phyloP scores from a whole-genome alignment of 495 filamentous ascomycete species.

The Trichoderma virens region DNA sequence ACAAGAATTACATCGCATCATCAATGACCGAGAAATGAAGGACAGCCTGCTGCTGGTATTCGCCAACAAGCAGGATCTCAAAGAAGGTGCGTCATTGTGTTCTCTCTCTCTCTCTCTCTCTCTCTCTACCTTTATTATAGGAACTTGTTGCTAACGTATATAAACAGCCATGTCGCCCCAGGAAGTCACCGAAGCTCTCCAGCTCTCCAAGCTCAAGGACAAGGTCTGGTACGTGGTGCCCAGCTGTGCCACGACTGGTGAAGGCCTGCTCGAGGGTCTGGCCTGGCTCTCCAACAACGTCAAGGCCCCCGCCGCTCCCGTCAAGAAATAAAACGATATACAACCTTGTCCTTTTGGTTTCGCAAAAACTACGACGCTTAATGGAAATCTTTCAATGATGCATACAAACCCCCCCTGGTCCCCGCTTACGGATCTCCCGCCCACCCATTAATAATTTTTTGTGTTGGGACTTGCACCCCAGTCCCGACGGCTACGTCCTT shows the following conservation, averaged over 20 bases:
- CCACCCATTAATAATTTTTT: neutral
- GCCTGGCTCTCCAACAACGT: constrained; percentile 92
- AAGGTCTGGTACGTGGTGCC: constrained; percentile 96
- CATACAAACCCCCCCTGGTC: neutral
- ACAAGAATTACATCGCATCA: constrained; percentile 87
- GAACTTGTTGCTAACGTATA: neutral
- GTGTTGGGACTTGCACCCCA: neutral
- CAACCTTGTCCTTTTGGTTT: neutral
- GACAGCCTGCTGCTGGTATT: constrained; percentile 90
- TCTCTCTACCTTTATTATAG: no score
- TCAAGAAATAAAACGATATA: constrained; percentile 35
- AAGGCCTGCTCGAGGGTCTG: constrained; percentile 89
- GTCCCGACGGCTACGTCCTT: neutral
- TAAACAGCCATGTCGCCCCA: constrained; percentile 70
- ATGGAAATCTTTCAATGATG: constrained; percentile 4
- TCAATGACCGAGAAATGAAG: constrained; percentile 97
- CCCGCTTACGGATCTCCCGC: neutral
- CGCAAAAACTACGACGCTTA: constrained; percentile 7
- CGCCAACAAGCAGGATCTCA: constrained; percentile 96
- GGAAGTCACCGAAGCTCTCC: constrained; percentile 77
- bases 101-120: no score
- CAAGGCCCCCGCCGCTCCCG: constrained; percentile 57
- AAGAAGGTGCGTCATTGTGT: constrained; percentile 54
- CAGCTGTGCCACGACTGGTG: constrained; percentile 87
- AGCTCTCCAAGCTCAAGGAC: constrained; percentile 79